Conservation (phyloP, 495 filamentous ascomycete species). For the Penicillium argentinense region DNA sequence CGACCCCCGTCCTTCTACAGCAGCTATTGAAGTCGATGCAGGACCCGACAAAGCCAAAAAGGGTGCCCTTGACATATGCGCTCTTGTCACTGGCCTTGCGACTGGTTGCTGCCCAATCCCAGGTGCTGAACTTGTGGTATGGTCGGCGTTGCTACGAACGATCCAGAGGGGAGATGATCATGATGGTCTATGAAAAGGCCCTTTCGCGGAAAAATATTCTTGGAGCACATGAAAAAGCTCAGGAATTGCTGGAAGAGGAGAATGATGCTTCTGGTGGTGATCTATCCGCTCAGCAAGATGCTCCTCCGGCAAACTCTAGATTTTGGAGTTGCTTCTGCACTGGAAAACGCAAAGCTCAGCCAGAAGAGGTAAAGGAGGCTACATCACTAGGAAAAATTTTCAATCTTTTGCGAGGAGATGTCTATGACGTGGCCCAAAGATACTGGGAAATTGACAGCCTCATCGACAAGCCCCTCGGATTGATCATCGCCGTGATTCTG, state of each 20-base stretch:
- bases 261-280: slow-evolving; percentile 6
- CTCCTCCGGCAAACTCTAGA: slow-evolving; percentile 1
- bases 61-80: slow-evolving; percentile 66
- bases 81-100: slow-evolving; percentile 57
- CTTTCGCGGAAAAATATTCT: slow-evolving; percentile 69
- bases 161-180: slow-evolving; percentile 81
- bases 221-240: slow-evolving; percentile 25
- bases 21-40: slow-evolving; percentile 69
- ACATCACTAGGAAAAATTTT: slow-evolving; percentile 83
- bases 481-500: slow-evolving; percentile 65
- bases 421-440: slow-evolving; percentile 76
- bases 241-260: slow-evolving; percentile 1
- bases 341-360: slow-evolving; percentile 8
- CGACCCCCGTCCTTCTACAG: slow-evolving; percentile 68
- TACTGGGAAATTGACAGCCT: slow-evolving; percentile 80
- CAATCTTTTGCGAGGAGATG: slow-evolving; percentile 75
- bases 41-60: slow-evolving; percentile 43
- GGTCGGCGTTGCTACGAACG: slow-evolving; percentile 73
- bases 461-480: slow-evolving; percentile 65
- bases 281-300: background rate
- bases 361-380: slow-evolving; percentile 48
- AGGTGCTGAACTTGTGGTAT: slow-evolving; percentile 73
- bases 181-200: slow-evolving; percentile 85
- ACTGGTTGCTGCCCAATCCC: slow-evolving; percentile 62
- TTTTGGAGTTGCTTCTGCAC: slow-evolving; percentile 15